Evolutionary conservation across 2,329 filamentous ascomycete species (phyloP).

Genomic region (Ophiostoma australiae): DNA sequence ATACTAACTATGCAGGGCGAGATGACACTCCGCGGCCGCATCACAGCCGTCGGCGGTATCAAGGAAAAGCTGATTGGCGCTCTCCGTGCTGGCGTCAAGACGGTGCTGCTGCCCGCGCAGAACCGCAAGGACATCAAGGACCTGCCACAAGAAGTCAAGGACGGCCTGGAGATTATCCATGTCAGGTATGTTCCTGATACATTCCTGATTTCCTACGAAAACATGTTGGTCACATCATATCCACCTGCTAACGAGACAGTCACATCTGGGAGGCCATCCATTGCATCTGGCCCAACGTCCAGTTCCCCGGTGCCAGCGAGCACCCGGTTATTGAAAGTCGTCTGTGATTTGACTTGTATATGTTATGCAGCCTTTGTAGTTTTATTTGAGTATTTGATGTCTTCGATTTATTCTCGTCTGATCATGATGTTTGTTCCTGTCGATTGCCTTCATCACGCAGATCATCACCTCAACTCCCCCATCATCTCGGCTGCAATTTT

Average conservation of each 20-base stretch:
- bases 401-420: not conserved
- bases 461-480: not conserved
- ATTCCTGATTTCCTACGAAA: not conserved
- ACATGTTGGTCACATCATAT: constrained; percentile 25
- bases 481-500: constrained; percentile 11
- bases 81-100: constrained; percentile 87
- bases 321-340: constrained; percentile 68
- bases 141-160: constrained; percentile 80
- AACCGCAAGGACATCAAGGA: constrained; percentile 93
- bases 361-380: not conserved
- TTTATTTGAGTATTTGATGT: not conserved
- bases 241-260: constrained; percentile 40
- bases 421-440: not conserved
- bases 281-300: constrained; percentile 82
- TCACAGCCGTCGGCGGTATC: constrained; percentile 93
- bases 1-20: constrained; percentile 46
- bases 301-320: constrained; percentile 72
- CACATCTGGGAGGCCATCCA: constrained; percentile 94
- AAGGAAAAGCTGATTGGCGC: constrained; percentile 98
- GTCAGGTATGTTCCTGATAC: constrained; percentile 57
- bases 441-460: not conserved
- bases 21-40: constrained; percentile 76
- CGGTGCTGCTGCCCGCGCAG: constrained; percentile 77
- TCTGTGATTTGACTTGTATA: constrained; percentile 48
- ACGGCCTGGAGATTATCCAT: constrained; percentile 81